Conservation (phyloP, 805 yeast genomes). For the Yarrowia sp. region DNA sequence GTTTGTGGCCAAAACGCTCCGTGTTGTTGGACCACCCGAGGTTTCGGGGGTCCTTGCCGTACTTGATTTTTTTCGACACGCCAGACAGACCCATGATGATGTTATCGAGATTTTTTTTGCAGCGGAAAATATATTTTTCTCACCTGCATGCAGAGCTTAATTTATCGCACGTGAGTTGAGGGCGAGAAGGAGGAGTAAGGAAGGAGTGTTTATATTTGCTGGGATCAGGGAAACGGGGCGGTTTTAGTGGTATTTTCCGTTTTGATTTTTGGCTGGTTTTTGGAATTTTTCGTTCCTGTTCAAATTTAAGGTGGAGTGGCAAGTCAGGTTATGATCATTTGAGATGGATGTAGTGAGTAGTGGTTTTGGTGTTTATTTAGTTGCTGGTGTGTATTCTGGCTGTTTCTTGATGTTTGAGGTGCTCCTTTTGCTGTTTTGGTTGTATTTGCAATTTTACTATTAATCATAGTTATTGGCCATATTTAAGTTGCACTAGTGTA, state of each 20-base stretch:
- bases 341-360: too few relatives aligned
- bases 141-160: conserved; percentile 7
- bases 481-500: too few relatives aligned
- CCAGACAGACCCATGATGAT: conserved; percentile 49
- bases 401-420: too few relatives aligned
- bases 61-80: conserved; percentile 71
- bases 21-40: conserved; percentile 85
- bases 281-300: too few relatives aligned
- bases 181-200: neutral
- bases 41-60: conserved; percentile 91
- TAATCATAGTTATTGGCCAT: too few relatives aligned
- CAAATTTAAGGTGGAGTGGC: too few relatives aligned
- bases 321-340: too few relatives aligned
- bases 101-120: neutral
- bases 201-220: neutral
- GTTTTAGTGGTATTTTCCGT: neutral
- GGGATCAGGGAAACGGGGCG: neutral
- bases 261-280: too few relatives aligned
- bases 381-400: too few relatives aligned
- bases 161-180: conserved; percentile 8
- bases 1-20: conserved; percentile 79
- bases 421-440: too few relatives aligned
- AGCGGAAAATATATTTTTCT: neutral
- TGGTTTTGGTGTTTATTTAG: too few relatives aligned
- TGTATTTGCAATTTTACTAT: too few relatives aligned